Conservation (phyloP, 768 basidiomycete genomes). For the Termitomyces sp. region DNA sequence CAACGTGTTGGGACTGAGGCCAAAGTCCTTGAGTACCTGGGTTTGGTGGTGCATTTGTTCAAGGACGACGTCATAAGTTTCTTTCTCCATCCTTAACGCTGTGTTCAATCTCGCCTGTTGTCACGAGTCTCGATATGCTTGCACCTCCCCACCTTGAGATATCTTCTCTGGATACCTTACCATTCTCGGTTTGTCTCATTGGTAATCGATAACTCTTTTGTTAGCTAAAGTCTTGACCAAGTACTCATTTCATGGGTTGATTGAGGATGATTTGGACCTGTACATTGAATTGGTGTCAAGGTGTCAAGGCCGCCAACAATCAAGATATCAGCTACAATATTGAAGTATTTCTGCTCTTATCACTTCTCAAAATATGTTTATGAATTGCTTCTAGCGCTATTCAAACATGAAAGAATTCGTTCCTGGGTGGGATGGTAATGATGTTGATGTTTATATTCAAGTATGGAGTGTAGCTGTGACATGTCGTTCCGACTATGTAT, state of each 20-base stretch:
- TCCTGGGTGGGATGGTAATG: conserved; percentile 48
- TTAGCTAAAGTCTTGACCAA: not conserved
- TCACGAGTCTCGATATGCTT: not conserved
- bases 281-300: not conserved
- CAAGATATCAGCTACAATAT: conserved; percentile 40
- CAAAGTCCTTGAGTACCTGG: no score
- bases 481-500: conserved; percentile 22
- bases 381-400: conserved; percentile 29
- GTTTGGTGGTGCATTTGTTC: no score
- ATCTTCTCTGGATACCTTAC: conserved; percentile 13
- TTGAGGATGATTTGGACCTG: conserved; percentile 11
- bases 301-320: conserved; percentile 3
- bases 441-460: conserved; percentile 41
- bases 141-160: conserved; percentile 16
- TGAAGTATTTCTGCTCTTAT: conserved; percentile 28
- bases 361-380: not conserved
- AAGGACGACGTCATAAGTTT: no score
- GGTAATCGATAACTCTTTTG: not conserved
- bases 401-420: conserved; percentile 41
- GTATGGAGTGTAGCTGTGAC: conserved; percentile 8
- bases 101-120: conserved; percentile 10
- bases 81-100: conserved; percentile 18
- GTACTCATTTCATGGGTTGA: conserved; percentile 17
- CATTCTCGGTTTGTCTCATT: conserved; percentile 14
- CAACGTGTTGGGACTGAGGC: no score